phyloP scores from a whole-genome alignment of 306 rosid genomes.

The Lagenaria siceraria region DNA sequence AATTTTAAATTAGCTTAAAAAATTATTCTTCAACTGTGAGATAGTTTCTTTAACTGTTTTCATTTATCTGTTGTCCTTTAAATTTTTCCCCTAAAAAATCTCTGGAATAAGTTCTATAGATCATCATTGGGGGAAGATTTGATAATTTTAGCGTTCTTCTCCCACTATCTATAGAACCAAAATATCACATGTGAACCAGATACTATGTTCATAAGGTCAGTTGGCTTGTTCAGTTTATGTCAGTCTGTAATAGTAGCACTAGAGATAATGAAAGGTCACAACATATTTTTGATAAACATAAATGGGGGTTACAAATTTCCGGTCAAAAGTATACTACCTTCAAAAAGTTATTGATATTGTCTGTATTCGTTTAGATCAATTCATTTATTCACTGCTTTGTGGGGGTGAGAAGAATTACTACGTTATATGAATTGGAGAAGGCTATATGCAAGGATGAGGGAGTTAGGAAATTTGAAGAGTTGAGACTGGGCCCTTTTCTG shows the following conservation, averaged over 20 bases:
- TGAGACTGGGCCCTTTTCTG: conserved; percentile 76
- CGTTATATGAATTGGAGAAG: conserved; percentile 67
- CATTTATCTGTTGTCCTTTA: not conserved
- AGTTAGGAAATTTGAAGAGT: conserved; percentile 48
- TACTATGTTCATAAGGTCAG: not conserved
- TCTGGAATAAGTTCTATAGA: conserved; percentile 3
- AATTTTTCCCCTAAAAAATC: not conserved
- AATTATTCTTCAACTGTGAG: not conserved
- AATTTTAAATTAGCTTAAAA: not conserved
- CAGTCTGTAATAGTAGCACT: not conserved
- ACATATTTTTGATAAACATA: not conserved
- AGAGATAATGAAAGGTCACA: not conserved
- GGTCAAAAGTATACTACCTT: not conserved
- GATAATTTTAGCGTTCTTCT: not conserved
- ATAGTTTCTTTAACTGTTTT: not conserved
- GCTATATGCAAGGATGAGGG: conserved; percentile 68
- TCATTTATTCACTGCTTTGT: conserved; percentile 85
- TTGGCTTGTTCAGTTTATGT: not conserved
- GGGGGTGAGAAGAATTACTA: conserved; percentile 54
- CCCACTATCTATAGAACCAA: conserved; percentile 7
- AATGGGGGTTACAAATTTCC: not conserved
- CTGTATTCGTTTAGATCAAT: conserved; percentile 52
- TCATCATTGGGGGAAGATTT: conserved; percentile 7
- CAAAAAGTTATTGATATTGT: conserved; percentile 3
- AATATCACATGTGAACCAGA: conserved; percentile 4